phyloP scores from a whole-genome alignment of 2,329 filamentous ascomycete genomes.

The Fusarium redolens region DNA sequence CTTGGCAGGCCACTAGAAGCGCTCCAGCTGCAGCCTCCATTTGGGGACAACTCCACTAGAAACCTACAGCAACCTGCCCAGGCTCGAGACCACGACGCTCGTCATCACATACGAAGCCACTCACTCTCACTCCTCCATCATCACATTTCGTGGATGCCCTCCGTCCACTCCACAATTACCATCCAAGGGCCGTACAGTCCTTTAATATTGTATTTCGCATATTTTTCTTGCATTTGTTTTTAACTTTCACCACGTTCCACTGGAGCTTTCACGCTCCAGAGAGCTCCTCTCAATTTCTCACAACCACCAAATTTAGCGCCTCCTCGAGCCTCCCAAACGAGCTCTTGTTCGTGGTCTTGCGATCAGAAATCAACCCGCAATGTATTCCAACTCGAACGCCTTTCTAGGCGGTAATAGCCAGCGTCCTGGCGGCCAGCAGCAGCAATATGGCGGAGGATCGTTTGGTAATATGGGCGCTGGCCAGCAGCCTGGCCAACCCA shows the following conservation, averaged over 20 bases:
- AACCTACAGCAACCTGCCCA: slow-evolving; percentile 25
- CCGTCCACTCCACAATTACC: slow-evolving; percentile 20
- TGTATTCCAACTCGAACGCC: slow-evolving; percentile 92
- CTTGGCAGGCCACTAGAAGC: slow-evolving; percentile 22
- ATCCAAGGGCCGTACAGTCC: slow-evolving; percentile 26
- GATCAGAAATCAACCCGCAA: slow-evolving; percentile 54
- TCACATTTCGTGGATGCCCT: slow-evolving; percentile 30
- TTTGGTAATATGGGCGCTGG: slow-evolving; percentile 56
- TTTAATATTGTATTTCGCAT: slow-evolving; percentile 37
- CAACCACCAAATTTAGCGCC: slow-evolving; percentile 36
- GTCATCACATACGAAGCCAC: slow-evolving; percentile 36
- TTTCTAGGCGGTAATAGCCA: slow-evolving; percentile 83
- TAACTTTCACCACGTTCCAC: neutral
- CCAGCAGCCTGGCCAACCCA: slow-evolving; percentile 59
- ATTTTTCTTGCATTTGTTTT: slow-evolving; percentile 23
- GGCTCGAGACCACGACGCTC: slow-evolving; percentile 14
- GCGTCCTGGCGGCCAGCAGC: slow-evolving; percentile 71
- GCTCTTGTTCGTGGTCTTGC: slow-evolving; percentile 26
- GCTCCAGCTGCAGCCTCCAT: slow-evolving; percentile 17
- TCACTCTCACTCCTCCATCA: slow-evolving; percentile 31
- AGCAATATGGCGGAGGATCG: slow-evolving; percentile 60
- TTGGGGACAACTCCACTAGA: slow-evolving; percentile 26
- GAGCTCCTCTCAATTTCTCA: slow-evolving; percentile 6
- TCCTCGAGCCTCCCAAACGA: slow-evolving; percentile 27
- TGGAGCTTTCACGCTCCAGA: slow-evolving; percentile 25